Evolutionary conservation across 345 rosid genomes (phyloP), one percentile per base, ranked within the genome.

Genomic region (Noccaea bulbosa): DNA sequence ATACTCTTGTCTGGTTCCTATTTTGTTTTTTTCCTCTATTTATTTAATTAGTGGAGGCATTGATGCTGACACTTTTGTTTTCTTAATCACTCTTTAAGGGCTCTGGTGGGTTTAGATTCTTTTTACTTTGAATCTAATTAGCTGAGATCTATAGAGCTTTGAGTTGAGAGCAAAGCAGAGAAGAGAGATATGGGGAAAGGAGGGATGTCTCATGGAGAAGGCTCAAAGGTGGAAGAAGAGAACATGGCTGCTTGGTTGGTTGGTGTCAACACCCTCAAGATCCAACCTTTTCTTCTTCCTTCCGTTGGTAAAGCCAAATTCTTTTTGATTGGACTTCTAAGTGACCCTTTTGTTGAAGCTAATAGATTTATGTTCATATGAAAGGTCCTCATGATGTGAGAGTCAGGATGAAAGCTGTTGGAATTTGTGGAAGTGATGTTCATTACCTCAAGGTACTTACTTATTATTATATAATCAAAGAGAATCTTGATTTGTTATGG

Each of bases 391-490:
- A 77, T 80, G 93, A 89, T 86, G 99, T 84, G 38, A 85, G 84
- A 69, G 86, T 94, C 60, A 68, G 79, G 70, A 88, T 91, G 86
- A 94, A 89, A 67, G 98, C 97, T 60, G 97, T 94, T 72, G 98
- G 93, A 24, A 86, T 91, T 5, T 87, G 96, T 48, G 91, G 97
- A 69, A 94, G 99, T 77, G 97, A 94, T 85, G 99, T 94, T 83
- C 98, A 88, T 54, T 86, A 74, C 67, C 96, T 89, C 71, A 94
- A 89, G 96, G 96, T 88, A 70, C 33, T 35, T 58, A 0, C 2
- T 20, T 20, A 20, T 20, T n/a, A 53, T 2, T 2, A 27, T 27
- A 27, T 50, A 34, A 49, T 34, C 27, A 59, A 9, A 58, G 5
- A 22, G 33, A 41, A 43, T 37, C 37, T 44, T 15, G 44, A 33